These are phyloP conservation scores for Aristolochia fimbriata DNA, from an alignment of 164 flowering plant species.

Conservation along the genomic window DNA sequence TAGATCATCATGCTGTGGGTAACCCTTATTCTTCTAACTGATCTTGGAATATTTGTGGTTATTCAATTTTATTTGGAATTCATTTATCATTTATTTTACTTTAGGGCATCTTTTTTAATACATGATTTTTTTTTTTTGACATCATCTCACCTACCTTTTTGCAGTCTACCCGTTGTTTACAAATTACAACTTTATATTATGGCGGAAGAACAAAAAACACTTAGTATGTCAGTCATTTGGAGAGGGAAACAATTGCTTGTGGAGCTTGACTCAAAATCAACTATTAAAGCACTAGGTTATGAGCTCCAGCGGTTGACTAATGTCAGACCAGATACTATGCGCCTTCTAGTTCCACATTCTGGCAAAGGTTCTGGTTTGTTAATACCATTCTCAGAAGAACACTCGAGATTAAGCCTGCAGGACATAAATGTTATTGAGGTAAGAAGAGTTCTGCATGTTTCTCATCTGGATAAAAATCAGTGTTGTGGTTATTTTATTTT, in stretches of 20 bases:
- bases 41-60: too few species aligned
- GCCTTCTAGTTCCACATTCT: constrained; percentile 57
- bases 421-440: constrained; percentile 55
- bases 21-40: too few species aligned
- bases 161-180: too few species aligned
- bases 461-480: not conserved
- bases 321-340: constrained; percentile 70
- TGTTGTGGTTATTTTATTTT: not conserved
- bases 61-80: too few species aligned
- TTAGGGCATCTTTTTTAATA: too few species aligned
- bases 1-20: too few species aligned
- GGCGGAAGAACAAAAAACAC: not conserved
- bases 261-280: constrained; percentile 32
- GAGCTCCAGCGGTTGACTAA: constrained; percentile 56
- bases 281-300: constrained; percentile 58
- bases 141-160: too few species aligned
- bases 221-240: constrained; percentile 43
- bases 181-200: too few species aligned
- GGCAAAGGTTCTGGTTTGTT: constrained; percentile 49
- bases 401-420: constrained; percentile 48
- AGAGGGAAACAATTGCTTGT: constrained; percentile 49
- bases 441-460: constrained; percentile 1
- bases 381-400: constrained; percentile 72
- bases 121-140: too few species aligned
- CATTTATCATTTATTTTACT: too few species aligned